Conservation (phyloP, 2,329 filamentous ascomycete species). For the Purpureocillium takamizusanense region DNA sequence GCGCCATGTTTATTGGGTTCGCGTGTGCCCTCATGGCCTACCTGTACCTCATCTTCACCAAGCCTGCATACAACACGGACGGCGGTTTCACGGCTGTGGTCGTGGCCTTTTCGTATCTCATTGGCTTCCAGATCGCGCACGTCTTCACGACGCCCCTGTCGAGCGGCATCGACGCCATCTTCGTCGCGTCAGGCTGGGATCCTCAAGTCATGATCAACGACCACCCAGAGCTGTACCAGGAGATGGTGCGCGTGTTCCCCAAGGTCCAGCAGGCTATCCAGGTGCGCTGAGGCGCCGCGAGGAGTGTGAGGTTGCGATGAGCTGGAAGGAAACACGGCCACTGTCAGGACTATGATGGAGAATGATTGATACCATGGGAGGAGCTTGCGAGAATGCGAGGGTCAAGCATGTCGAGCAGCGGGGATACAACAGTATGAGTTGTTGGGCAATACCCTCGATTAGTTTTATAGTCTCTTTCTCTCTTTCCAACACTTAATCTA, state of each 20-base stretch:
- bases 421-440: too few species aligned
- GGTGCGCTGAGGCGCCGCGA: slow-evolving; percentile 7
- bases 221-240: slow-evolving; percentile 72
- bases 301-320: too few species aligned
- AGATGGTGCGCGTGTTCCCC: slow-evolving; percentile 76
- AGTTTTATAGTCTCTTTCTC: too few species aligned
- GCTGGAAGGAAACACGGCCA: too few species aligned
- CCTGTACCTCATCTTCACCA: slow-evolving; percentile 75
- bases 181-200: slow-evolving; percentile 67
- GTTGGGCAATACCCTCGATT: too few species aligned
- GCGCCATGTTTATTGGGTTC: slow-evolving; percentile 75
- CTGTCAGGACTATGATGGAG: too few species aligned
- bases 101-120: slow-evolving; percentile 78
- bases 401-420: too few species aligned
- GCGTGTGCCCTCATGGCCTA: slow-evolving; percentile 74
- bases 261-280: slow-evolving; percentile 69
- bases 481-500: too few species aligned
- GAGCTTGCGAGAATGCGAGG: too few species aligned
- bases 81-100: slow-evolving; percentile 67
- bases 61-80: slow-evolving; percentile 65
- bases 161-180: slow-evolving; percentile 86
- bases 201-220: slow-evolving; percentile 68
- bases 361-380: neutral
- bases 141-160: slow-evolving; percentile 83
- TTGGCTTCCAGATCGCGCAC: slow-evolving; percentile 82